These are phyloP conservation scores for Bathelium albidoporum DNA, from an alignment of 495 filamentous ascomycete species.

Conservation along the genomic window DNA sequence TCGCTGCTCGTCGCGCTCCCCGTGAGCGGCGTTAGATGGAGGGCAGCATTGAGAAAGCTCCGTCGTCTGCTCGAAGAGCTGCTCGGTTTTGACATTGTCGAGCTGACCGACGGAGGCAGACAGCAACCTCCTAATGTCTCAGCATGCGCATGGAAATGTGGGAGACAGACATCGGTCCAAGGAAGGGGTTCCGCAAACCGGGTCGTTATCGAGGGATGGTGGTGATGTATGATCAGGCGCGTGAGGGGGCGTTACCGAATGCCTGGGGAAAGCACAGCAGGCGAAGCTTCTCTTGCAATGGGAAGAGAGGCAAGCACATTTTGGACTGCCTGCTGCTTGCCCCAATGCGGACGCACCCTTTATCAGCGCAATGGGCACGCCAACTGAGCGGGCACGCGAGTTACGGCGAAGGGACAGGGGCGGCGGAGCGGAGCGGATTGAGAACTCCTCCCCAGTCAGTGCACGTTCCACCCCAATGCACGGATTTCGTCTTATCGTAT, in stretches of 20 bases:
- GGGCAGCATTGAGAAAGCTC: conserved; percentile 2
- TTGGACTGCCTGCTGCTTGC: background rate
- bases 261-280: background rate
- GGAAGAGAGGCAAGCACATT: background rate
- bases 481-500: too few relatives aligned
- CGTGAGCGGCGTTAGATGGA: background rate
- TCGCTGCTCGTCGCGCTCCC: background rate
- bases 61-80: background rate
- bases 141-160: background rate
- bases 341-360: background rate
- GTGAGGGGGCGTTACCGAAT: background rate
- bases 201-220: background rate
- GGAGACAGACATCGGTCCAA: background rate
- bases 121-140: background rate
- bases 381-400: background rate
- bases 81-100: background rate
- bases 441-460: too few relatives aligned
- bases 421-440: conserved; percentile 1
- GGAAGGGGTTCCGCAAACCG: background rate
- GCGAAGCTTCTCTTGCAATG: background rate
- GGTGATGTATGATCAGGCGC: background rate
- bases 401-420: too few relatives aligned
- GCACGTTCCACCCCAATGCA: too few relatives aligned
- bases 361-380: background rate
- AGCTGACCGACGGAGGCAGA: background rate